Base-by-base conservation (phyloP, 768 basidiomycete genomes). In the Tulasnella calospora region DNA sequence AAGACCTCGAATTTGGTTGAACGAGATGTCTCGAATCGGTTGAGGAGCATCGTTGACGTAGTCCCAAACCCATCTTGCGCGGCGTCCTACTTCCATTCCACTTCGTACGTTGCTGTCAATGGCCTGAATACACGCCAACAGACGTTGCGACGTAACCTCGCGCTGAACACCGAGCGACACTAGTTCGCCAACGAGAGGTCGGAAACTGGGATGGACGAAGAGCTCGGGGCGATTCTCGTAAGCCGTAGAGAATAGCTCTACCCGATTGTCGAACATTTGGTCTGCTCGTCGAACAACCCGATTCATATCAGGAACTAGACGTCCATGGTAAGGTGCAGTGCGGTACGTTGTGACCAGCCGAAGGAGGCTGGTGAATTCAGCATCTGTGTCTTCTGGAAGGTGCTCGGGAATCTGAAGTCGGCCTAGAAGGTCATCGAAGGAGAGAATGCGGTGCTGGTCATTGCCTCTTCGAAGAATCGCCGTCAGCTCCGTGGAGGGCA, bases 231-330 rank as follows among this genome's bases (percentile, higher is more conserved):
- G 73, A 6, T 46, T n/a, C 27, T 41, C 73, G 38, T 44, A 74
- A 6, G 47, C 73, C 41, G 30, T 30, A 3, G 36, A 23, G 73
- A 74, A 74, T 17, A 74, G n/a, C 41, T 33, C n/a, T 12, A 19
- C 73, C 30, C 73, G 38, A 74, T 74, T 41, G 21, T 74, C 73
- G 30, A 40, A 74, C 38, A 74, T 40, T 7, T 40, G 30, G 36
- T 51, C 41, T 8, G 73, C 13, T 40, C 30, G 41, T 15, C 41
- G 40, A 19, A 74, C 9, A 30, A 41, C 73, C 3, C 36, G 73
- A 46, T 74, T 46, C 73, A 74, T 2, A 41, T 74, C 73, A 19
- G 73, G 73, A 40, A 74, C 41, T 46, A 74, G 30, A 27, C 41
- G 41, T 40, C 47, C 47, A 1, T 74, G 38, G 13, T 46, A 74